Conservation (phyloP, 345 rosid genomes). For the Isatis tinctoria region DNA sequence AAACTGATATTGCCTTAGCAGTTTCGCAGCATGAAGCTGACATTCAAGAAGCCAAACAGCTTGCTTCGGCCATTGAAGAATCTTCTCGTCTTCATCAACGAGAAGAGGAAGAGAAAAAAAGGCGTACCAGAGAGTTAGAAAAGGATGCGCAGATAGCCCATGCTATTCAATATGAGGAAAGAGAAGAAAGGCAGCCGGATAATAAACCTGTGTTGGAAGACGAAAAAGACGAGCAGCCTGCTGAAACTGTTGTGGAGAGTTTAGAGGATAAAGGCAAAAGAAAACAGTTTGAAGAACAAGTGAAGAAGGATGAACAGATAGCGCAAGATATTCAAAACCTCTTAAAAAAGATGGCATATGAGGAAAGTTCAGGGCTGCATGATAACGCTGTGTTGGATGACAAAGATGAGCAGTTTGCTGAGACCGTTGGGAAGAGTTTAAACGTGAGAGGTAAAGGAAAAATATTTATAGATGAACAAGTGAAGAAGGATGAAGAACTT, state of each 20-base stretch:
- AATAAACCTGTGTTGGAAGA: neutral
- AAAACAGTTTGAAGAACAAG: slow-evolving; percentile 35
- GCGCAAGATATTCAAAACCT: neutral
- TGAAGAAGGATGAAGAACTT: slow-evolving; percentile 65
- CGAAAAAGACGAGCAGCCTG: slow-evolving; percentile 15
- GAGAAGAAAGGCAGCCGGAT: neutral
- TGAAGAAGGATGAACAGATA: slow-evolving; percentile 56
- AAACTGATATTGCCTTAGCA: neutral
- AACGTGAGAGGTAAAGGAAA: slow-evolving; percentile 31
- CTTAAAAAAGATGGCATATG: neutral
- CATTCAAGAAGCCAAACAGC: neutral
- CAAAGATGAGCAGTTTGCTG: slow-evolving; percentile 8
- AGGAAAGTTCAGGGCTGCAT: neutral
- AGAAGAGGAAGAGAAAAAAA: neutral
- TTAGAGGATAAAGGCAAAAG: slow-evolving; percentile 33
- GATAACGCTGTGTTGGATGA: neutral
- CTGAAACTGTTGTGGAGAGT: slow-evolving; percentile 9
- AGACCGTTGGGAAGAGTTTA: slow-evolving; percentile 12
- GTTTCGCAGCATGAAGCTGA: neutral
- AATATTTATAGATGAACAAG: slow-evolving; percentile 32
- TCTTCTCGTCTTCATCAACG: neutral
- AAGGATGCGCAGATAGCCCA: slow-evolving; percentile 7
- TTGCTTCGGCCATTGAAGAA: slow-evolving; percentile 9
- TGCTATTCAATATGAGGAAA: neutral
- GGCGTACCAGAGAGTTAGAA: neutral